Base-by-base conservation (phyloP, 495 filamentous ascomycete species). In the Aspergillus ostianus region DNA sequence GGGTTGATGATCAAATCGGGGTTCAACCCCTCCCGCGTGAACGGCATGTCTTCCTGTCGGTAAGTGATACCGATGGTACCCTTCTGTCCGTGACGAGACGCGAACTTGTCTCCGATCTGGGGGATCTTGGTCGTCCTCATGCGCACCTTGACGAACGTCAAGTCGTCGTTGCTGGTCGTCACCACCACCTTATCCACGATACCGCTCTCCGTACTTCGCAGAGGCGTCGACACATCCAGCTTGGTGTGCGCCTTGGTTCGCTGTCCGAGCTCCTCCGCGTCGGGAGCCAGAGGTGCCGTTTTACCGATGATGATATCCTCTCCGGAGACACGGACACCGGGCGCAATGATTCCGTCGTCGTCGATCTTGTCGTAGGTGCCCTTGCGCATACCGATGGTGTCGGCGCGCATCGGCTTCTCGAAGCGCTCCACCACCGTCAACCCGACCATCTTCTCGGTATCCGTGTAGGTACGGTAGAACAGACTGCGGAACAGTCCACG, bases 261-360 rank as follows among this genome's bases (percentile, higher is more conserved):
- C 71, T 96, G 92, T 13, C 95, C 95, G 56, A 97, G 86, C 73
- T 98, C 95, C 66, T 97, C 90, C 12, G 90, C 87, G 63, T 98
- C 93, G 0, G 94, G 87, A 19, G 90, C 87, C 66, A 99, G 89
- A 15, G 94, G 94, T 3, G 93, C 91, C 2, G 93, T 97, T 80
- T 99, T 99, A 30, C 95, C 95, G 63, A 99, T 98, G 73, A 99
- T 97, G 67, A 99, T 96, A 72, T 99, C 94, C 65, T 99, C 95
- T 56, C 95, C 95, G 1, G 91, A 92, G 0, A 99, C 93, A 67
- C 95, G 88, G 21, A 93, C 88, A 68, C 94, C 94, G 27, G 94
- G 94, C 3, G 90, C 89, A 44, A 98, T 86, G 58, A 99, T 87
- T 57, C 94, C 94, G 69, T 99, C 94, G 9, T 93, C 89, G 61